Base-by-base conservation (phyloP, 768 basidiomycete species). In the Phaeotremella skinneri region DNA sequence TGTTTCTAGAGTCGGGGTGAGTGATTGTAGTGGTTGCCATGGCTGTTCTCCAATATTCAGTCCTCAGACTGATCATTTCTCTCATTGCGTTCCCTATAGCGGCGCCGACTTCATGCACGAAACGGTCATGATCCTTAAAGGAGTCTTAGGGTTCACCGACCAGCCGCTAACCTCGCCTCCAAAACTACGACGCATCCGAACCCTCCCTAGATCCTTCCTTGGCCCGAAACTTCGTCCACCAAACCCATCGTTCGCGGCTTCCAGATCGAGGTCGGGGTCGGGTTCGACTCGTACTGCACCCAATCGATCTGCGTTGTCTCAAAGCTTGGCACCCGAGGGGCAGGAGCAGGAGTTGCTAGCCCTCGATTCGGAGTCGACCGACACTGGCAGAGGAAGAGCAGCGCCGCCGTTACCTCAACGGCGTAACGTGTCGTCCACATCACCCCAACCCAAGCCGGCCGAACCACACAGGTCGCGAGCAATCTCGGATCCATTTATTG, bases 21-120 rank as follows among this genome's bases (percentile, higher is more conserved):
- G 91, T 84, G 30, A 31, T 34, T 27, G 4, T 27, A 5, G 20
- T 7, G 17, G 55, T 27, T 61, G 55, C 50, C 29, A 32, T 41
- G 20, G 26, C 49, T n/a, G 52, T 30, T 45, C 54, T 30, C 37
- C 52, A 59, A 20, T 58, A 49, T 13, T 14, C 43, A 14, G 9
- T 6, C 9, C 13, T 71, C 57, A 43, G 45, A 53, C 27, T 37
- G 34, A 37, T 17, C 34, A 37, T 37, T 37, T 32, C 37, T 14
- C n/a, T 3, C 29, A 4, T 23, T 27, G 17, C 13, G 55, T 23
- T 26, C 49, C 63, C 14, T 63, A 56, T 77, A 93, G 91, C 72
- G 91, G 91, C 59, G 89, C 90, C 77, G 89, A 91, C 67, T 94
- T 94, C 76, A 92, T 92, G 90, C 81, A 89, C 51, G 91, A 93